Evolutionary conservation across 768 basidiomycete species (phyloP).

Genomic region (Boletus insuetus): DNA sequence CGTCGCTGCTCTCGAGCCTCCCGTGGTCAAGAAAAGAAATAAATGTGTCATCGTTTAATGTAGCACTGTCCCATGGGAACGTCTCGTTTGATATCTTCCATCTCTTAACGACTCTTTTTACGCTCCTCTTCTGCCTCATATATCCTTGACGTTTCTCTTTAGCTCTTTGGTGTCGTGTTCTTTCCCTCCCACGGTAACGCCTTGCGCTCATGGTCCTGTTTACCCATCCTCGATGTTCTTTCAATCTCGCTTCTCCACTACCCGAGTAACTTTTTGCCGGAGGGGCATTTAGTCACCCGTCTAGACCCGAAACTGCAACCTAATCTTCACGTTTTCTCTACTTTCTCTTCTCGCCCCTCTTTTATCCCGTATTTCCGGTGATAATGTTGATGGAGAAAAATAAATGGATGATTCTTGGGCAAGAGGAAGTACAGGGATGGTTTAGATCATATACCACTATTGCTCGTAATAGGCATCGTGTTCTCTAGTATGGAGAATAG

Average conservation of each 20-base stretch:
- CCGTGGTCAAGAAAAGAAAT: conserved; percentile 76
- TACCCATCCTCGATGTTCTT: conserved; percentile 25
- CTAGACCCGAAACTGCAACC: conserved; percentile 26
- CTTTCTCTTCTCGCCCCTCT: not conserved
- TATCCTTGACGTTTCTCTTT: conserved; percentile 33
- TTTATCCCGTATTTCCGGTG: conserved; percentile 7
- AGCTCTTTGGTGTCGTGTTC: conserved; percentile 20
- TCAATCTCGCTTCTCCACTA: conserved; percentile 20
- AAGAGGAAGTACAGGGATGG: conserved; percentile 19
- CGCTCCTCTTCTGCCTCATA: conserved; percentile 33
- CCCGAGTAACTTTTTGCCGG: conserved; percentile 24
- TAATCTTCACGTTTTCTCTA: conserved; percentile 18
- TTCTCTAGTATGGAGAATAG: conserved; percentile 11
- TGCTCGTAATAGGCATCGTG: conserved; percentile 18
- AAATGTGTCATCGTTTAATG: conserved; percentile 85
- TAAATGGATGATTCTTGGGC: conserved; percentile 18
- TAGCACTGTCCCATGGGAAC: conserved; percentile 27
- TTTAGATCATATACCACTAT: conserved; percentile 19
- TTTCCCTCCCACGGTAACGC: conserved; percentile 18
- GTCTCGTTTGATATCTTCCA: conserved; percentile 30
- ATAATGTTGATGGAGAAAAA: conserved; percentile 6
- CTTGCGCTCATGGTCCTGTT: conserved; percentile 23
- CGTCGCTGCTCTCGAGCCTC: conserved; percentile 97
- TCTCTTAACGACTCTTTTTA: conserved; percentile 36
- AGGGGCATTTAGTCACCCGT: conserved; percentile 22